Conservation (phyloP, 495 filamentous ascomycete species). For the Talaromyces nanjingensis region DNA sequence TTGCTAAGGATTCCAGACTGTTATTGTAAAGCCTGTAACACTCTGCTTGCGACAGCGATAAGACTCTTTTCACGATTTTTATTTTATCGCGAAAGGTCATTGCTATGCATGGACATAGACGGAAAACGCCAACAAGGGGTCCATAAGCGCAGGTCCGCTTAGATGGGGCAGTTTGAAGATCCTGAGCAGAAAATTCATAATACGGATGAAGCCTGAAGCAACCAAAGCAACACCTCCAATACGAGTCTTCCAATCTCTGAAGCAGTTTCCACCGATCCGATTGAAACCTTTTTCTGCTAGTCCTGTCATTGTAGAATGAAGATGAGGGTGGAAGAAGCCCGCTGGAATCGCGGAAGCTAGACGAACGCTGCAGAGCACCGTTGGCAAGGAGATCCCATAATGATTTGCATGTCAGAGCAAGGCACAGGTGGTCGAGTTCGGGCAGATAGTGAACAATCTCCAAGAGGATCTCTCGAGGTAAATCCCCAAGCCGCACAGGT, state of each 20-base stretch:
- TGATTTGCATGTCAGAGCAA: constrained; percentile 8
- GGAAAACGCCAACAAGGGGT: constrained; percentile 1
- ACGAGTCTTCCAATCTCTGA: constrained; percentile 4
- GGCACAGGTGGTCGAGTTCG: constrained; percentile 4
- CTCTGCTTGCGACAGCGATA: neutral
- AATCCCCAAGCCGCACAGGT: neutral
- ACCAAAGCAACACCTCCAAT: constrained; percentile 7
- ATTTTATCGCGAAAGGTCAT: constrained; percentile 8
- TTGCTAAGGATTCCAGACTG: neutral
- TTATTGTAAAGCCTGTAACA: neutral
- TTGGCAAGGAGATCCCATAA: neutral
- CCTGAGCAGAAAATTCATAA: constrained; percentile 5
- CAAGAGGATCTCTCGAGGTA: neutral
- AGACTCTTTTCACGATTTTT: constrained; percentile 1
- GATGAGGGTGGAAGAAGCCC: neutral
- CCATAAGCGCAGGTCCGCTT: constrained; percentile 3
- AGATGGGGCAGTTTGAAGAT: constrained; percentile 1
- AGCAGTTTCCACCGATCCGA: constrained; percentile 3
- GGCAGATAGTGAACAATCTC: constrained; percentile 2
- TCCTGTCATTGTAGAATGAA: neutral
- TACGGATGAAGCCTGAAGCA: constrained; percentile 5
- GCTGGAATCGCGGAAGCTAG: constrained; percentile 2
- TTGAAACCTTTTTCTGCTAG: neutral
- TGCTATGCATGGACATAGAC: constrained; percentile 6
- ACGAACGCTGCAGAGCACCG: neutral